Evolutionary conservation across 139 green algal genomes (phyloP), one percentile per base, ranked within the genome.

Genomic region (Bryopsis sp.): DNA sequence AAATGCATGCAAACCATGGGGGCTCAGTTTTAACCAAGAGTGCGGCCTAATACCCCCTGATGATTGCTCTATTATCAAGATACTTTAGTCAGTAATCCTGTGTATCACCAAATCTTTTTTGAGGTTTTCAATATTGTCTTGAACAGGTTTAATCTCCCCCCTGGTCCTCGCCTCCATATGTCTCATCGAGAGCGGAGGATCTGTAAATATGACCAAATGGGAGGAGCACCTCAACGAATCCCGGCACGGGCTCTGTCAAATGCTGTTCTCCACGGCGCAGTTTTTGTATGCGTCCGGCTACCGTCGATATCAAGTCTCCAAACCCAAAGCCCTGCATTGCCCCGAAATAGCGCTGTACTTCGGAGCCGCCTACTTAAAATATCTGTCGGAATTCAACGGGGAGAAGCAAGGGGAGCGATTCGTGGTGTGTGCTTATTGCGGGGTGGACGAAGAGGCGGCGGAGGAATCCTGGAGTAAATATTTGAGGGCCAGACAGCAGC

Each of bases 241-340:
- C 50, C 15, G 33, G 33, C 33, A 26, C 15, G 7, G 8, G 15
- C 31, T 61, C n/a, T 29, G 22, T 61, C 33, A 67, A 29, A 67
- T 67, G 59, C 15, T 67, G 59, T 29, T 69, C 35, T 69, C 62
- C 6, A 69, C 62, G 31, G 37, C n/a, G 8, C 6, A 54, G 26
- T 54, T 32, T 8, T 35, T 69, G 35, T 33, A 57, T 11, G 3
- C 39, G 24, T 54, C 39, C 7, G 62, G 62, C 39, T 54, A 69
- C 33, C 4, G 5, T n/a, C 26, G 3, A 22, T 35, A 58, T 36
- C 22, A 35, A 31, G 8, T 35, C 4, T 34, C 7, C 6, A 19
- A 33, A 33, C 32, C 28, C 29, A 32, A 54, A 26, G 62, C 11
- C 19, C 8, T 69, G 5, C 26, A 57, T 32, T 5, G 35, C 11